phyloP scores from a whole-genome alignment of 2,329 filamentous ascomycete species.

The Penicillium palitans region DNA sequence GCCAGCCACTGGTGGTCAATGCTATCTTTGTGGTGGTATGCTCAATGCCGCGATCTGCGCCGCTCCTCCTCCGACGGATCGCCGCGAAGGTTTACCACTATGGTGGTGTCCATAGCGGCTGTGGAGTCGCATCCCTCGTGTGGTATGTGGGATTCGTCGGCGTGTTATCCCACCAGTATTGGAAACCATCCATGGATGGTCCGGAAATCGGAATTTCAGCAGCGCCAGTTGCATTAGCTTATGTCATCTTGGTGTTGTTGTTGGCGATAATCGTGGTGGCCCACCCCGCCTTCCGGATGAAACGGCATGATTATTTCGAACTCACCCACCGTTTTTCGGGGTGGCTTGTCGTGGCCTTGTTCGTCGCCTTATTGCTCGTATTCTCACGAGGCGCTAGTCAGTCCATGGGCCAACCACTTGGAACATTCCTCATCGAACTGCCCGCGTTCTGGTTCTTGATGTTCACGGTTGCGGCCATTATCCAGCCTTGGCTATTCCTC shows the following conservation, averaged over 20 bases:
- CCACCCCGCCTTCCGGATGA: constrained; percentile 62
- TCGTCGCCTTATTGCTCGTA: constrained; percentile 65
- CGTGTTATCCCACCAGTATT: constrained; percentile 38
- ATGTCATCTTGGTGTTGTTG: constrained; percentile 59
- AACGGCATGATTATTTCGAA: constrained; percentile 69
- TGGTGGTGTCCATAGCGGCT: constrained; percentile 56
- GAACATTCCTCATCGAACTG: constrained; percentile 45
- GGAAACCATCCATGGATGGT: constrained; percentile 21
- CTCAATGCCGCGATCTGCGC: constrained; percentile 47
- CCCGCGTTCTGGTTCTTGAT: constrained; percentile 68
- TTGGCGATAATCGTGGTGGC: constrained; percentile 62
- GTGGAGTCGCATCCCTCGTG: constrained; percentile 49
- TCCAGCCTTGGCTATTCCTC: constrained; percentile 72
- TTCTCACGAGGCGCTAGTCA: constrained; percentile 49
- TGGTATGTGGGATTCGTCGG: constrained; percentile 49
- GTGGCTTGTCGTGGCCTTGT: constrained; percentile 66
- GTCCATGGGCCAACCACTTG: constrained; percentile 37
- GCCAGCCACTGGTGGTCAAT: constrained; percentile 57
- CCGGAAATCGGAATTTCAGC: constrained; percentile 26
- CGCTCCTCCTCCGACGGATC: constrained; percentile 48
- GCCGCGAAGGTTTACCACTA: constrained; percentile 55
- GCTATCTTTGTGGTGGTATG: constrained; percentile 49
- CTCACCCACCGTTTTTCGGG: constrained; percentile 69
- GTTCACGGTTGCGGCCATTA: constrained; percentile 63
- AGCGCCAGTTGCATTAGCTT: constrained; percentile 56